Base-by-base conservation (phyloP, 306 rosid genomes). In the Castanea crenata region DNA sequence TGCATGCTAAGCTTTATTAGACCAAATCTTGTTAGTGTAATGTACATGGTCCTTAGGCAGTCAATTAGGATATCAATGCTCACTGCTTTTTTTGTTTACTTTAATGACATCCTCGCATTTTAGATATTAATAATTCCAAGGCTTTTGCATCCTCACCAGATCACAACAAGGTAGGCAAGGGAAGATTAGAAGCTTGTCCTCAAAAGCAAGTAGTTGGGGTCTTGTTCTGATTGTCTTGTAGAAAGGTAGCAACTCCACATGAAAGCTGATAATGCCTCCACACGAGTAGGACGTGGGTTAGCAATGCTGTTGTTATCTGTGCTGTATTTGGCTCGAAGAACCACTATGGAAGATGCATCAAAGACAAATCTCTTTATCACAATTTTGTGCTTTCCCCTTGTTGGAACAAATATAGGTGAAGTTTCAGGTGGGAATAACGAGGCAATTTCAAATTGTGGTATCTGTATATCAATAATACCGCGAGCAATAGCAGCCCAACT, bases 401-500 rank as follows among this genome's bases (percentile, higher is more conserved):
- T 15, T 27, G 58, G 32, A 25, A 15, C 38, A 54, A 6, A 20
- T 13, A 74, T 65, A 0, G 63, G 49, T 4, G 41, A 35, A 41
- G 56, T 41, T 56, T 44, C 69, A 1, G 79, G 75, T 1, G 75
- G 83, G 14, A 80, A 80, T 34, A 74, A 3, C 1, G 62, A 38
- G 23, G 79, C 83, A 23, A 29, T 13, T 46, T 74, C 83, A 29
- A 80, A 80, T 16, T 0, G 10, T n/a, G 75, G 83, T 32, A 38
- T 61, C 8, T 27, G 25, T 41, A 15, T 8, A 18, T 49, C 32
- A 12, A 13, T 52, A 20, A 55, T 73, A 1, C 74, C 67, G 8
- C 77, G 72, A n/a, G 88, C 9, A 55, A 71, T 27, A 11, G 83
- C 72, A 1, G 81, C 57, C 85, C 85, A 85, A 14, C 74, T 25